Conservation (phyloP, 2,329 filamentous ascomycete species). For the Tolypocladium pustulatum region DNA sequence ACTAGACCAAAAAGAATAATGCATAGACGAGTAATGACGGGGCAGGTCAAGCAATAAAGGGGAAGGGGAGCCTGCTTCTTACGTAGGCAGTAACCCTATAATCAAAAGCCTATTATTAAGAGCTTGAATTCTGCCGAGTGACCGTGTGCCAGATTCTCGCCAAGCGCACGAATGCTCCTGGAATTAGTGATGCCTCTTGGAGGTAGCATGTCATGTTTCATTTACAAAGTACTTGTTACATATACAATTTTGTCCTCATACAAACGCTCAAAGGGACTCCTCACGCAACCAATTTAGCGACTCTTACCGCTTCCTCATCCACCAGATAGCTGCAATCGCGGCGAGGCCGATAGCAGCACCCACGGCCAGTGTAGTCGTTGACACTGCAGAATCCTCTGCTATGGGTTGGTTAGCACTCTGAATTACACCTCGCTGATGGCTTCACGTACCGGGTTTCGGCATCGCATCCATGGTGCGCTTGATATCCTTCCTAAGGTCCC, state of each 20-base stretch:
- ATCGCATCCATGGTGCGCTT: conserved; percentile 23
- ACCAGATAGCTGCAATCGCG: conserved; percentile 28
- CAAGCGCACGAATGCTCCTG: not conserved
- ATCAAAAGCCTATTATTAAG: not conserved
- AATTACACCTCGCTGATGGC: accelerated
- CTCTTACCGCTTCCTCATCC: conserved; percentile 17
- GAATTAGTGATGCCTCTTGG: not conserved
- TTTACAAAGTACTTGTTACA: not conserved
- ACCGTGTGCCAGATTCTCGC: not conserved
- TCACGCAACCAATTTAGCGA: not conserved
- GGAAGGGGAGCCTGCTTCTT: not conserved
- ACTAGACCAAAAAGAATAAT: not conserved
- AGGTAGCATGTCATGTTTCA: not conserved
- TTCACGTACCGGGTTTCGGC: conserved; percentile 18
- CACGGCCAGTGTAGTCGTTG: conserved; percentile 19
- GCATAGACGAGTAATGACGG: not conserved
- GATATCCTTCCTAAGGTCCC: conserved; percentile 28
- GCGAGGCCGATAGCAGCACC: conserved; percentile 24
- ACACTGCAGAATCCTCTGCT: conserved; percentile 20
- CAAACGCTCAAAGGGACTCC: not conserved
- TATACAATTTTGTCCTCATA: conserved; percentile 3
- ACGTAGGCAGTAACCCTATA: not conserved
- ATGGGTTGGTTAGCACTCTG: conserved; percentile 10
- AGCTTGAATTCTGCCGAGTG: not conserved
- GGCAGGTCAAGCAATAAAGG: not conserved